These are phyloP conservation scores for Trichoderma harzianum DNA, from an alignment of 2,329 filamentous ascomycete species.

Conservation along the genomic window DNA sequence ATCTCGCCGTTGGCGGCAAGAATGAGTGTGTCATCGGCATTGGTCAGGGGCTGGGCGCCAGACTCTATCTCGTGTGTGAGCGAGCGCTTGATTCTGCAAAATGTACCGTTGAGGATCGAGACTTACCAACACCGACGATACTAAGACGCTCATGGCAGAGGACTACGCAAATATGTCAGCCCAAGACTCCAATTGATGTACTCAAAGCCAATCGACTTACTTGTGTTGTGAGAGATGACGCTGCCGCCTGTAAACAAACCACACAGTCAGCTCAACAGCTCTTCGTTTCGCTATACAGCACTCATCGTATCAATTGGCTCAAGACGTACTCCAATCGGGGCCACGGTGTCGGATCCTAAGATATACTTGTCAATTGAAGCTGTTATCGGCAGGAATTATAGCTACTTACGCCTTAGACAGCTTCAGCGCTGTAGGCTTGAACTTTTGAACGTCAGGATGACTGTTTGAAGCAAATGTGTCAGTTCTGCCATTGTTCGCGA, in stretches of 20 bases:
- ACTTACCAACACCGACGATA: conserved; percentile 91
- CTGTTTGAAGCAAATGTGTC: conserved; percentile 35
- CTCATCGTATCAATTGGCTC: not conserved
- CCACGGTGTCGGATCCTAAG: conserved; percentile 87
- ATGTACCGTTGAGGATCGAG: not conserved
- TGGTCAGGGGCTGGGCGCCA: conserved; percentile 92
- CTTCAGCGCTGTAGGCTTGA: conserved; percentile 91
- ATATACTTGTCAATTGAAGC: conserved; percentile 17
- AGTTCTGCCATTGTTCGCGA: not conserved
- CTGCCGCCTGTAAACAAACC: conserved; percentile 65
- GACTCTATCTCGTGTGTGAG: conserved; percentile 60
- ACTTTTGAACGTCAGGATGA: conserved; percentile 92
- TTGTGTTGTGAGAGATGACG: conserved; percentile 85
- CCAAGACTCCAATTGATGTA: not conserved
- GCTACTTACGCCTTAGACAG: conserved; percentile 84
- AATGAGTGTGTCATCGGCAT: conserved; percentile 80
- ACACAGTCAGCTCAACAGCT: not conserved
- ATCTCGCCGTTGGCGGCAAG: conserved; percentile 99
- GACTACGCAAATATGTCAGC: conserved; percentile 52
- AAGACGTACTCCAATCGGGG: conserved; percentile 90
- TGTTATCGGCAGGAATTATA: not conserved
- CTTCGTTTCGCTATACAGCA: not conserved
- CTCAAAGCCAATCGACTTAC: conserved; percentile 50
- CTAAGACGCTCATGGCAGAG: conserved; percentile 96
- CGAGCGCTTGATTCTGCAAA: not conserved